A percentile compares a stretch with the other conserved stretches of the same genome.
Conservation (phyloP, 306 rosid genomes). For the Delonix regia region DNA sequence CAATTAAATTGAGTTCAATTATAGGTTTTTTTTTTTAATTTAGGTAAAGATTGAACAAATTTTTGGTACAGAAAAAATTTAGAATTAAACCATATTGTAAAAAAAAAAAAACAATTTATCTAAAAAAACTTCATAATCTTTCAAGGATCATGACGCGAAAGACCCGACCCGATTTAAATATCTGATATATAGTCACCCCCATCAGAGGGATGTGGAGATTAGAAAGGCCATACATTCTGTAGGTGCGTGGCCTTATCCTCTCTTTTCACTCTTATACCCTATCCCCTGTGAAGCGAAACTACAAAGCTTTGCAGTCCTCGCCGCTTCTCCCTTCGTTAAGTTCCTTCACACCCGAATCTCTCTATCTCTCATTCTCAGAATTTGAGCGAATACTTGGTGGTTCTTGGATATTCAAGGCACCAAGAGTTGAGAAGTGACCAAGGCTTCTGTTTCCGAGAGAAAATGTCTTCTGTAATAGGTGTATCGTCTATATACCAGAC, state of each 20-base stretch:
- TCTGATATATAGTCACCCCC: background rate
- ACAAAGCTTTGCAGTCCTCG: background rate
- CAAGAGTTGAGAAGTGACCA: background rate
- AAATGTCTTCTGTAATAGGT: slow-evolving; percentile 72
- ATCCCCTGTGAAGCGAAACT: background rate
- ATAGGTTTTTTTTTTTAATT: too few relatives aligned
- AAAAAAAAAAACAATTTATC: too few relatives aligned
- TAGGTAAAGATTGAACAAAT: too few relatives aligned
- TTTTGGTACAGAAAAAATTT: too few relatives aligned
- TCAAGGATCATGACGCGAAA: background rate
- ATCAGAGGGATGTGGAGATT: slow-evolving; percentile 46
- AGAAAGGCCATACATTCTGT: slow-evolving; percentile 52
- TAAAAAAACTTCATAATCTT: too few relatives aligned
- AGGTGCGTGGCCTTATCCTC: slow-evolving; percentile 31
- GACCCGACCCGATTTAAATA: background rate
- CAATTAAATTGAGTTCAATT: too few relatives aligned
- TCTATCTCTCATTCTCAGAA: background rate
- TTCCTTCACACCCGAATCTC: background rate
- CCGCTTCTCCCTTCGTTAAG: background rate
- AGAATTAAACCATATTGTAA: too few relatives aligned
- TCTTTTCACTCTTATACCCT: background rate
- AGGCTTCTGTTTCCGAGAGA: background rate
- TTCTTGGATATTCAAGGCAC: background rate
- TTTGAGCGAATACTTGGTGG: slow-evolving; percentile 23
- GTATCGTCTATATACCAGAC: slow-evolving; percentile 68